Evolutionary conservation across 108 stramenopile genomes (phyloP).

Genomic region (Nitzschia sp.): DNA sequence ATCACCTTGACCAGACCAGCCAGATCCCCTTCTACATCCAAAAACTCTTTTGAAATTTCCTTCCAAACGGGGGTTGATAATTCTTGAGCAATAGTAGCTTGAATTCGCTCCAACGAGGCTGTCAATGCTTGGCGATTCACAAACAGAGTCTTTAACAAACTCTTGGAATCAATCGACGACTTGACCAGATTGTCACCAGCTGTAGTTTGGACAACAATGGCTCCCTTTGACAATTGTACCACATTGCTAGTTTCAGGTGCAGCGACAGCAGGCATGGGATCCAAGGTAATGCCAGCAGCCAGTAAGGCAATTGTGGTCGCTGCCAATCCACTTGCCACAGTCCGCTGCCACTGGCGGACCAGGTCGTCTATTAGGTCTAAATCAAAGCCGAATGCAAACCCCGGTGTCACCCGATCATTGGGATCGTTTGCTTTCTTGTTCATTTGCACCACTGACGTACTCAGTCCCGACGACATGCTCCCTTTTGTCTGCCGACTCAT

Average conservation of each 20-base stretch:
- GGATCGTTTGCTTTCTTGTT: background rate
- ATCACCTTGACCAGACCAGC: background rate
- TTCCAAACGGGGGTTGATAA: slow-evolving; percentile 17
- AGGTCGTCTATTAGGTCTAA: background rate
- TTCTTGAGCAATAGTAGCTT: slow-evolving; percentile 7
- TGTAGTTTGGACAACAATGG: slow-evolving; percentile 17
- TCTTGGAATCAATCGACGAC: slow-evolving; percentile 5
- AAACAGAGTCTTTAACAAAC: slow-evolving; percentile 10
- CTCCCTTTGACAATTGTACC: slow-evolving; percentile 22
- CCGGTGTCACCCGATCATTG: background rate
- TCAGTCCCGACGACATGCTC: no score
- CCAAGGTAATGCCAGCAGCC: background rate
- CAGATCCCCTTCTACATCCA: slow-evolving; percentile 23
- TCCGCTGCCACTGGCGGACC: background rate
- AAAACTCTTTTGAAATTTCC: slow-evolving; percentile 21
- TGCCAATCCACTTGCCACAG: background rate
- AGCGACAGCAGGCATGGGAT: background rate
- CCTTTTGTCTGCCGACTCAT: no score
- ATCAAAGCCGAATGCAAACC: background rate
- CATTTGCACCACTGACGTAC: background rate
- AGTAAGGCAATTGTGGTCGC: background rate
- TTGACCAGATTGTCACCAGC: slow-evolving; percentile 2
- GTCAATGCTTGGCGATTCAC: slow-evolving; percentile 23
- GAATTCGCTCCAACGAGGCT: slow-evolving; percentile 11
- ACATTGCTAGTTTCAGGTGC: background rate